phyloP scores from a whole-genome alignment of 345 rosid species.

The Trapa bicornis region DNA sequence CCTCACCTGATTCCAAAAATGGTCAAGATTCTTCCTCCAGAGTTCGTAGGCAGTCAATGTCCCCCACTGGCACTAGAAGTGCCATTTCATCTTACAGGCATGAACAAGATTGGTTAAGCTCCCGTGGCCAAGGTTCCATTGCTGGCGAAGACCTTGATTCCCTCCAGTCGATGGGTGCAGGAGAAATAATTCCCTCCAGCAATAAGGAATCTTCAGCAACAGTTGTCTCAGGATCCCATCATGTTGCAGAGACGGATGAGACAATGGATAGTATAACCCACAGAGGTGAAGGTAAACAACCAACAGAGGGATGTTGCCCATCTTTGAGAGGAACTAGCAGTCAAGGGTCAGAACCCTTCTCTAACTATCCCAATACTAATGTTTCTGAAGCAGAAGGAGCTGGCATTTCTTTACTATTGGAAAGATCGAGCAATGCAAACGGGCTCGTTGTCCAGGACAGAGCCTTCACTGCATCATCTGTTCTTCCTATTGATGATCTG shows the following conservation, averaged over 20 bases:
- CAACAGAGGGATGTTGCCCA: conserved; percentile 19
- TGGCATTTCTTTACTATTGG: conserved; percentile 56
- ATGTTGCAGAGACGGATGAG: conserved; percentile 23
- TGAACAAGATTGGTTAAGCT: conserved; percentile 73
- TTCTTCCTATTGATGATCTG: conserved; percentile 54
- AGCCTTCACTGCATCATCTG: conserved; percentile 42
- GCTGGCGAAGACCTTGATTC: conserved; percentile 84
- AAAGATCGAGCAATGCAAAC: conserved; percentile 70
- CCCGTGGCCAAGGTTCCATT: conserved; percentile 75
- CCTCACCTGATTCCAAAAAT: conserved; percentile 92
- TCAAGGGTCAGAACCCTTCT: conserved; percentile 22
- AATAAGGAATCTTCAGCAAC: conserved; percentile 10
- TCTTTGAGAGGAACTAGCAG: conserved; percentile 20
- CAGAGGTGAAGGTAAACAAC: conserved; percentile 17
- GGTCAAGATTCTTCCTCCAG: conserved; percentile 47
- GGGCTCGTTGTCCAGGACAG: conserved; percentile 57
- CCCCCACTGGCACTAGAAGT: conserved; percentile 91
- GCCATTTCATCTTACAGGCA: conserved; percentile 75
- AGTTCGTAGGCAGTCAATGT: conserved; percentile 74
- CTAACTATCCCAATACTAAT: conserved; percentile 19
- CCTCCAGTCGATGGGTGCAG: conserved; percentile 42
- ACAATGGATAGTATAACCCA: conserved; percentile 2
- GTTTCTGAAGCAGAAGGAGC: conserved; percentile 33
- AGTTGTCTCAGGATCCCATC: conserved; percentile 16
- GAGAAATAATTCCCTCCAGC: conserved; percentile 4